Conservation (phyloP, 2,329 filamentous ascomycete species). For the Neofusicoccum umdonicola region DNA sequence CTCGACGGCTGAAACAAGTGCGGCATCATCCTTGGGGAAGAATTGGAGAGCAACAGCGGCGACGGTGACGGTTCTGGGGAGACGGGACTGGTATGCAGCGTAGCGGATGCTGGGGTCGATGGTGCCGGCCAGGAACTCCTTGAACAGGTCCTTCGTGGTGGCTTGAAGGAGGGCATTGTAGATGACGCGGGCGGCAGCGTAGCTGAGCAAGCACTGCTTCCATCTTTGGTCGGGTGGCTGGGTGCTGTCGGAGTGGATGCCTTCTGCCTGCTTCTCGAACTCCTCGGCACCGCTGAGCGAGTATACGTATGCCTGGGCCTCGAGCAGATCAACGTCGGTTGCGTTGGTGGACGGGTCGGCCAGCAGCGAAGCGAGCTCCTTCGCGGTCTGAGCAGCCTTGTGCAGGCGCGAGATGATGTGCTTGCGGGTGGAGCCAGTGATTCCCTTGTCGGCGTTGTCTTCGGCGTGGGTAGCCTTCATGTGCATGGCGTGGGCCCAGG, state of each 20-base stretch:
- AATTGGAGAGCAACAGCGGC: slow-evolving; percentile 73
- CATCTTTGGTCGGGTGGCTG: slow-evolving; percentile 54
- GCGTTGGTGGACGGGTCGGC: slow-evolving; percentile 63
- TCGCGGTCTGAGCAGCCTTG: slow-evolving; percentile 72
- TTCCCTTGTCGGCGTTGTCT: slow-evolving; percentile 68
- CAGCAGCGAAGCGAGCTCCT: slow-evolving; percentile 65
- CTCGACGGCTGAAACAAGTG: slow-evolving; percentile 66
- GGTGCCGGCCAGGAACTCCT: slow-evolving; percentile 79
- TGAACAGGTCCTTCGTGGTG: slow-evolving; percentile 73
- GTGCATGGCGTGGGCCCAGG: slow-evolving; percentile 94
- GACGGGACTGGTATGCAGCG: slow-evolving; percentile 86
- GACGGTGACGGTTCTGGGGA: slow-evolving; percentile 81
- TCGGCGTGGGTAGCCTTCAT: slow-evolving; percentile 81
- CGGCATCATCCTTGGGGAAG: slow-evolving; percentile 65
- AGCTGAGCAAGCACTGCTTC: slow-evolving; percentile 73
- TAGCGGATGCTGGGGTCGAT: slow-evolving; percentile 93
- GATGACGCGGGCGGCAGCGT: slow-evolving; percentile 74
- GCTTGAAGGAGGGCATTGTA: slow-evolving; percentile 72
- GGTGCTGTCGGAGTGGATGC: slow-evolving; percentile 31
- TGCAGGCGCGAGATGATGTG: slow-evolving; percentile 86
- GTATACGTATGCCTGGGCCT: slow-evolving; percentile 79
- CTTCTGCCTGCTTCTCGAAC: slow-evolving; percentile 75
- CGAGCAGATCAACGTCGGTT: slow-evolving; percentile 69
- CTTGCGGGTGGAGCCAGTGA: slow-evolving; percentile 74
- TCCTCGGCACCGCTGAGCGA: slow-evolving; percentile 72